phyloP scores from a whole-genome alignment of 352 stramenopile species.

The Pilasporangium apinafurcum region DNA sequence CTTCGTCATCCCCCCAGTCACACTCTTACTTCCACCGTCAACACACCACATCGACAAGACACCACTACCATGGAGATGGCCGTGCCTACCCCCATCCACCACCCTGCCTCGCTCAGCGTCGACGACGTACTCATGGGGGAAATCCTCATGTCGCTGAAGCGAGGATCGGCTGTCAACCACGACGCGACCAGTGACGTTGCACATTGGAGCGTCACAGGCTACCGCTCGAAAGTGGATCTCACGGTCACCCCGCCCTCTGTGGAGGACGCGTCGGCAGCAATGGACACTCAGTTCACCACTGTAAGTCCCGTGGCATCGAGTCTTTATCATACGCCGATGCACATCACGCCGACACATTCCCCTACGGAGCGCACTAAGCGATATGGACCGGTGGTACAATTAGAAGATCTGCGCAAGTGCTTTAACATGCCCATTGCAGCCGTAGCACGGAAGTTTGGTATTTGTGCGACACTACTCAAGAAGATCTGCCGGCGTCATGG shows the following conservation, averaged over 20 bases:
- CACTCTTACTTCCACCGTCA: too few species aligned
- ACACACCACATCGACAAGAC: too few species aligned
- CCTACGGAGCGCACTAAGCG: conserved; percentile 42
- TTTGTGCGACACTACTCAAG: conserved; percentile 82
- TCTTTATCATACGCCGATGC: conserved; percentile 12
- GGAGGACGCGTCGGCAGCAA: conserved; percentile 8
- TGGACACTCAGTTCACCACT: conserved; percentile 22
- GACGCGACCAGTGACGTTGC: neutral
- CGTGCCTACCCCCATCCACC: too few species aligned
- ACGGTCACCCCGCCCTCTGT: conserved; percentile 25
- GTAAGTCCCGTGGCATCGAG: conserved; percentile 47
- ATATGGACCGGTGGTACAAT: conserved; percentile 59
- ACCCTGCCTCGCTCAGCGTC: conserved; percentile 33
- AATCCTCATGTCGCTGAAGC: conserved; percentile 77
- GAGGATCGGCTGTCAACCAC: conserved; percentile 18
- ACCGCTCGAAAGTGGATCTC: conserved; percentile 42
- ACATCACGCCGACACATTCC: conserved; percentile 11
- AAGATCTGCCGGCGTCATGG: conserved; percentile 79
- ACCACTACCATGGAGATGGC: too few species aligned
- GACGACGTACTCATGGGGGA: conserved; percentile 71
- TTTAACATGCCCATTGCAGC: conserved; percentile 84
- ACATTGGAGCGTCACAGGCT: conserved; percentile 8
- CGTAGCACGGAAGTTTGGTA: conserved; percentile 76
- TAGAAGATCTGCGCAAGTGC: conserved; percentile 68
- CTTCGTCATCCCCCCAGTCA: too few species aligned